Evolutionary conservation across 2,329 filamentous ascomycete species (phyloP).

Genomic region (Penicillium griseofulvum): DNA sequence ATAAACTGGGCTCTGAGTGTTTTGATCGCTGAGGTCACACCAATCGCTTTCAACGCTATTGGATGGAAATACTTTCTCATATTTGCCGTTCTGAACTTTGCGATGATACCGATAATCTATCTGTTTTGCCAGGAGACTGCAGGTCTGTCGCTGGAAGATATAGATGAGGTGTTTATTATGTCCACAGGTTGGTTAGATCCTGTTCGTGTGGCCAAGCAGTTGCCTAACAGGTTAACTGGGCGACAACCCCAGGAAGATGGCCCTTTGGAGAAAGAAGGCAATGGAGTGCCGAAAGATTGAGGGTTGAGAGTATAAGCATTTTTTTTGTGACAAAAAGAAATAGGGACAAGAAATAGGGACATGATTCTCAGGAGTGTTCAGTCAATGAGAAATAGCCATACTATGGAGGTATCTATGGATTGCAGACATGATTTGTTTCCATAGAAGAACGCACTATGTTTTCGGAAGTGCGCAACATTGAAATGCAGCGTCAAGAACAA

Average conservation of each 20-base stretch:
- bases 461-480: neutral
- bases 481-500: neutral
- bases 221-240: neutral
- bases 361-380: neutral
- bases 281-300: neutral
- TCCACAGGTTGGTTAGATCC: neutral
- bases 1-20: conserved; percentile 42
- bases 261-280: neutral
- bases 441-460: neutral
- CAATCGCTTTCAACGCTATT: conserved; percentile 44
- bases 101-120: conserved; percentile 34
- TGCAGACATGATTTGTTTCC: neutral
- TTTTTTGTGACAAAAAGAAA: too few species aligned
- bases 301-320: neutral
- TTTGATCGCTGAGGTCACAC: conserved; percentile 38
- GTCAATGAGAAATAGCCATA: neutral
- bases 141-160: conserved; percentile 39
- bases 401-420: neutral
- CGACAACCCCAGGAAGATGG: neutral
- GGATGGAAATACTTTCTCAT: conserved; percentile 49
- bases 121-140: conserved; percentile 43
- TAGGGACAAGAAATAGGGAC: too few species aligned
- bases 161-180: conserved; percentile 27
- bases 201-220: neutral
- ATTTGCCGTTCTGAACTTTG: conserved; percentile 43